Evolutionary conservation across 441 rosid species (phyloP).

Genomic region (Croton laevigatus): DNA sequence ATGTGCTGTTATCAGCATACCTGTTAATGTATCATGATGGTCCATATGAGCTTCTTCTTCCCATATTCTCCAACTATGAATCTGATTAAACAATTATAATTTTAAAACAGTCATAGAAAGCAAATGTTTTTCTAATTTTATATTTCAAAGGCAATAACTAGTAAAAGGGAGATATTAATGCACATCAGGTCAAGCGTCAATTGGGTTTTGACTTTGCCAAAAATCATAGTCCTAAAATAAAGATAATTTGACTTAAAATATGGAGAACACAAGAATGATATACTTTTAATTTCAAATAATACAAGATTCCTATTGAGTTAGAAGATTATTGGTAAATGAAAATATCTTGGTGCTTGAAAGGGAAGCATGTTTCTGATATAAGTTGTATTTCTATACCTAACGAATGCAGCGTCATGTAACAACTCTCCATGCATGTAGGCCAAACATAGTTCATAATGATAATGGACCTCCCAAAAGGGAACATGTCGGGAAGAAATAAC

Average conservation of each 20-base stretch:
- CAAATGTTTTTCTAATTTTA: not conserved
- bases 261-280: not conserved
- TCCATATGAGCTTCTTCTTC: conserved; percentile 81
- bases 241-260: not conserved
- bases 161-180: not conserved
- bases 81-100: conserved; percentile 40
- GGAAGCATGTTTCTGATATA: not conserved
- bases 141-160: conserved; percentile 4
- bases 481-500: not conserved
- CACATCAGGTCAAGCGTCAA: not conserved
- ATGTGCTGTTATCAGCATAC: conserved; percentile 36
- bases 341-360: not conserved
- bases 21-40: conserved; percentile 49
- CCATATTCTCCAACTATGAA: conserved; percentile 89
- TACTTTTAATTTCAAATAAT: not conserved
- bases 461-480: not conserved
- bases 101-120: conserved; percentile 16
- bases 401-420: not conserved
- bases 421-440: not conserved
- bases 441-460: not conserved
- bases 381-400: not conserved
- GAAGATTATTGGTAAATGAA: not conserved
- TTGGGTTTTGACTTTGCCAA: not conserved
- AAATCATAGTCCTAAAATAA: not conserved
- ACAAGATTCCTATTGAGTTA: not conserved